Base-by-base conservation (phyloP, 1,284 basidiomycete species). In the Quambalaria eucalypti region DNA sequence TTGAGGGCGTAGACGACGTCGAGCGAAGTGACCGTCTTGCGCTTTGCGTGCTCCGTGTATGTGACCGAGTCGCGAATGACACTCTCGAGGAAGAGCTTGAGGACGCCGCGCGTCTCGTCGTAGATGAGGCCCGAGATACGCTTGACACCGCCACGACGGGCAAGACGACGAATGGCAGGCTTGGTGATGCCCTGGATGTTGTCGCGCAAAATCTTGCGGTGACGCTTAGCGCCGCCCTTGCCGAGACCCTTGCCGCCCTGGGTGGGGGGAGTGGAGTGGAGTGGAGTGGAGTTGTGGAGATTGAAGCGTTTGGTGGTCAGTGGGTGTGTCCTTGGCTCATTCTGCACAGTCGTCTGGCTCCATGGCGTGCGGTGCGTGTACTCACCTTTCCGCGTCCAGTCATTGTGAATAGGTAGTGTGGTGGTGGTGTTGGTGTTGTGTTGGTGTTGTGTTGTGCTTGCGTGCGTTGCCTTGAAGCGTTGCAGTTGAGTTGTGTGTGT, bases 21-120 rank as follows among this genome's bases (percentile, higher is more conserved):
- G 65, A 90, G 87, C 9, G 90, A 88, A 51, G 87, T 90, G 63
- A 90, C 88, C 50, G 87, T 89, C 81, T 90, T 90, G 76, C 88
- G 84, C 82, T 92, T 92, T 60, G 90, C 88, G 81, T 93, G 90
- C 79, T 92, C 89, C 62, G 89, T 92, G 84, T 92, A 91, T 64
- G 84, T 86, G 76, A 88, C 86, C 40, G 85, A 85, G 79, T 88
- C 90, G 70, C 88, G 87, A 76, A 92, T 91, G 76, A 91, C 87
- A 83, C 78, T 78, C 79, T 84, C 81, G 55, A 85, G 80, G 82
- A 85, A 86, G 76, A 86, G 85, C 80, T 86, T 87, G 76, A 89
- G 82, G 48, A 88, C 86, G 79, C 86, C 84, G 66, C 90, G 87
- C 61, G 89, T 92, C 84, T 91, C 90, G 78, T 91, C 88, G 79